Conservation (phyloP, 2,329 filamentous ascomycete species). For the Xylariaceae sp. region DNA sequence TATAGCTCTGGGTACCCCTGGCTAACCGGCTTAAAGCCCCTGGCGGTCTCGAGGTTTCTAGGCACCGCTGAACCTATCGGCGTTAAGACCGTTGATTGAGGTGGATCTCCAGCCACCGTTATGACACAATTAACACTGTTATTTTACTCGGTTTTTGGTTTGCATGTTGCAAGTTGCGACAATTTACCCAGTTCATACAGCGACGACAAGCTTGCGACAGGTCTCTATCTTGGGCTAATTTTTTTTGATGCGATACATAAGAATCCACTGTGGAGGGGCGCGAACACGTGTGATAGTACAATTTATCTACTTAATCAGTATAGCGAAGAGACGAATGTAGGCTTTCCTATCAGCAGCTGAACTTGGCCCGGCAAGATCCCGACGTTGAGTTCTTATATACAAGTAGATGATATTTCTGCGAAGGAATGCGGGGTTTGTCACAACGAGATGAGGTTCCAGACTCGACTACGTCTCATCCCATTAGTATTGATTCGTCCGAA, state of each 20-base stretch:
- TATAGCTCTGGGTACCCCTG: slow-evolving; percentile 25
- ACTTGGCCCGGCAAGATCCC: no score
- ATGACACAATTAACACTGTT: not conserved
- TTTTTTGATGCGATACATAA: no score
- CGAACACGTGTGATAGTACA: no score
- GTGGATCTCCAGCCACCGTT: not conserved
- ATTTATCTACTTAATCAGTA: no score
- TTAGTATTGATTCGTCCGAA: not conserved
- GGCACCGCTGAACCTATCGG: slow-evolving; percentile 21
- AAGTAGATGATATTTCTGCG: not conserved
- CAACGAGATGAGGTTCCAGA: slow-evolving; percentile 1
- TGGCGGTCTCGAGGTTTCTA: slow-evolving; percentile 13
- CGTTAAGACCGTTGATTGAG: slow-evolving; percentile 1
- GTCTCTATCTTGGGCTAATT: no score
- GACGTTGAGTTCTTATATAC: not conserved
- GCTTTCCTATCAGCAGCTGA: no score
- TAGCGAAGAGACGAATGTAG: no score
- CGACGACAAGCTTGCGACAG: not conserved
- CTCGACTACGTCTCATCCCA: not conserved
- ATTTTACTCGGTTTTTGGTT: not conserved
- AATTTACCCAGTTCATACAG: no score
- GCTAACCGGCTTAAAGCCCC: slow-evolving; percentile 10
- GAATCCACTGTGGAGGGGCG: no score
- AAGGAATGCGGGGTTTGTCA: slow-evolving; percentile 5
- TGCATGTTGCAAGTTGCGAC: not conserved